Evolutionary conservation across 371 early-diverging fungal species (phyloP).

Genomic region (Syncephalastrum contaminatum): DNA sequence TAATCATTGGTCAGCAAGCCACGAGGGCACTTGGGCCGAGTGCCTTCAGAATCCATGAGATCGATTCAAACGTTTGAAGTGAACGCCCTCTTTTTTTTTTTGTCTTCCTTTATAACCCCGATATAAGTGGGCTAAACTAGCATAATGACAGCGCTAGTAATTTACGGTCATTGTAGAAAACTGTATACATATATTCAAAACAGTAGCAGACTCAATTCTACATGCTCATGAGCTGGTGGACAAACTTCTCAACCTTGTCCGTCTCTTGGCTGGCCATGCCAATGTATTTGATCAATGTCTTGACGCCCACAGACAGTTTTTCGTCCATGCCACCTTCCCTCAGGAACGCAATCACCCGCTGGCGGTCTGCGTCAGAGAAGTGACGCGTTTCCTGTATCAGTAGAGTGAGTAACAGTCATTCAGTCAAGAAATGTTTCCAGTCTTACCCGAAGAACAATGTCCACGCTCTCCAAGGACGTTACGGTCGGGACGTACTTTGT

Average conservation of each 20-base stretch:
- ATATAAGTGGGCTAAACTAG: background rate
- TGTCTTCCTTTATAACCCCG: background rate
- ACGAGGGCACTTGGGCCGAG: background rate
- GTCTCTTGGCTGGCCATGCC: slow-evolving; percentile 88
- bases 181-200: no score
- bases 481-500: slow-evolving; percentile 84
- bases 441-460: slow-evolving; percentile 63
- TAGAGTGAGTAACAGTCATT: slow-evolving; percentile 9
- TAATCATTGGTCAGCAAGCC: slow-evolving; percentile 35
- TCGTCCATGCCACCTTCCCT: slow-evolving; percentile 53
- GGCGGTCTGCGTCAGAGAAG: slow-evolving; percentile 63
- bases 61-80: no score
- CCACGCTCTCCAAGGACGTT: slow-evolving; percentile 54
- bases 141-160: background rate
- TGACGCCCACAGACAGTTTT: slow-evolving; percentile 82
- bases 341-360: slow-evolving; percentile 55
- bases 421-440: background rate
- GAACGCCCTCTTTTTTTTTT: no score
- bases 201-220: slow-evolving; percentile 1
- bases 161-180: background rate
- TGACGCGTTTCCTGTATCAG: slow-evolving; percentile 44
- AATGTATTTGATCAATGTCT: slow-evolving; percentile 84
- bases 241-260: slow-evolving; percentile 65
- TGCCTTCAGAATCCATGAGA: no score
- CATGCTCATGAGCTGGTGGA: slow-evolving; percentile 45